A percentile compares a stretch with the other conserved stretches of the same genome.
phyloP scores from a whole-genome alignment of 441 rosid species.

The Croton laevigatus region DNA sequence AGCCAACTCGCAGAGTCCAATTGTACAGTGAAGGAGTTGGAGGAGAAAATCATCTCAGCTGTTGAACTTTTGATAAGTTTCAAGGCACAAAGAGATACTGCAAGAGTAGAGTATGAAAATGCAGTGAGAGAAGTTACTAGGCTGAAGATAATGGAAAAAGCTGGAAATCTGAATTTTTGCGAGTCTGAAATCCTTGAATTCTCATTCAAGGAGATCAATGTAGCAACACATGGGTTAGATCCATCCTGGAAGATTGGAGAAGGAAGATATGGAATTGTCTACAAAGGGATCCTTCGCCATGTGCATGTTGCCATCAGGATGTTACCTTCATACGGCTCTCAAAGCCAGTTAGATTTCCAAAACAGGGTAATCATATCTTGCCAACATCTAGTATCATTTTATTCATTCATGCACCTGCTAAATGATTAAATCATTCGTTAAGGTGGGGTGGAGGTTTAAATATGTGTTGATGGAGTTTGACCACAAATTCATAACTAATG shows the following conservation, averaged over 20 bases:
- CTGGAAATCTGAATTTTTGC: slow-evolving; percentile 37
- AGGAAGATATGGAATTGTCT: slow-evolving; percentile 75
- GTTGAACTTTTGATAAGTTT: slow-evolving; percentile 75
- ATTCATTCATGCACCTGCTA: not conserved
- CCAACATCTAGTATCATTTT: slow-evolving; percentile 11
- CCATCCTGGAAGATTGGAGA: slow-evolving; percentile 84
- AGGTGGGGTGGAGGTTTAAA: slow-evolving; percentile 5
- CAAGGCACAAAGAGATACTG: slow-evolving; percentile 65
- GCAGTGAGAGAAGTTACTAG: slow-evolving; percentile 44
- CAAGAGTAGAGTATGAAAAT: slow-evolving; percentile 52
- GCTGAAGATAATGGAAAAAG: slow-evolving; percentile 38
- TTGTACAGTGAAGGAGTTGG: slow-evolving; percentile 48
- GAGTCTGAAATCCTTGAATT: slow-evolving; percentile 62
- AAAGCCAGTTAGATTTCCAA: slow-evolving; percentile 52
- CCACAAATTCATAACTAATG: not conserved
- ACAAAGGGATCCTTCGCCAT: slow-evolving; percentile 71
- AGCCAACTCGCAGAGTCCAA: slow-evolving; percentile 46
- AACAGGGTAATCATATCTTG: slow-evolving; percentile 47
- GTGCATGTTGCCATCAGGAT: slow-evolving; percentile 79
- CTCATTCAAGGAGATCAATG: slow-evolving; percentile 76
- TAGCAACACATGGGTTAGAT: slow-evolving; percentile 75
- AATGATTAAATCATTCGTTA: not conserved
- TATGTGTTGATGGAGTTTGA: slow-evolving; percentile 8
- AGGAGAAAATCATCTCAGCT: slow-evolving; percentile 79
- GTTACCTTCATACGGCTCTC: slow-evolving; percentile 78